Conservation (phyloP, 2,329 filamentous ascomycete genomes). For the Penicillium polonicum region DNA sequence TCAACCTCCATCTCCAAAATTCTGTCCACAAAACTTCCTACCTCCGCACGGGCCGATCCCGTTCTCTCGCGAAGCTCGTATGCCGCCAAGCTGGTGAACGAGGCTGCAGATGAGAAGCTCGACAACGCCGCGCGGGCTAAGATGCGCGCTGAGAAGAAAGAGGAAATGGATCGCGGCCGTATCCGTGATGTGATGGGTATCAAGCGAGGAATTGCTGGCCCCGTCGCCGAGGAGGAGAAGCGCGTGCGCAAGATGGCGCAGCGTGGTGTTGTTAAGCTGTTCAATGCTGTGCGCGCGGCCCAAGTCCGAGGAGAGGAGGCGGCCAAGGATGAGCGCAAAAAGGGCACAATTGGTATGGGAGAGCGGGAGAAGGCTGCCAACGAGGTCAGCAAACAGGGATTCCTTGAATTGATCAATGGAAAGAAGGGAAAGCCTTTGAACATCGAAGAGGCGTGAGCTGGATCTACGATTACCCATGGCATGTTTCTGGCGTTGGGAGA, state of each 20-base stretch:
- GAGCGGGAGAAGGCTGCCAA: conserved; percentile 84
- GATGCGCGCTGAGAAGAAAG: conserved; percentile 75
- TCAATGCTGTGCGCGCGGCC: conserved; percentile 90
- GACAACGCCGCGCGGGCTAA: conserved; percentile 78
- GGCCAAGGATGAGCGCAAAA: conserved; percentile 62
- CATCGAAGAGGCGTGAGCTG: conserved; percentile 44
- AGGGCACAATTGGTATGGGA: conserved; percentile 73
- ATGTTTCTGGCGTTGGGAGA: conserved; percentile 37
- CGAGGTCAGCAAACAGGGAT: conserved; percentile 96
- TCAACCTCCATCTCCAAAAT: conserved; percentile 93
- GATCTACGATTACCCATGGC: conserved; percentile 28
- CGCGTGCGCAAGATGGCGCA: conserved; percentile 83
- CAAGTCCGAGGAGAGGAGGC: conserved; percentile 85
- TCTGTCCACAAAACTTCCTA: conserved; percentile 81
- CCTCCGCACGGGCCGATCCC: conserved; percentile 78
- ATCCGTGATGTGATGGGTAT: conserved; percentile 80
- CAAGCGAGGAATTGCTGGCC: conserved; percentile 53
- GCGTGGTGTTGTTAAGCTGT: conserved; percentile 90
- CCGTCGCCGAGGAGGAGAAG: conserved; percentile 69
- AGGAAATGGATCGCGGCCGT: conserved; percentile 79
- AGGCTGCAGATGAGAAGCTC: conserved; percentile 71
- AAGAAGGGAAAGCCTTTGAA: conserved; percentile 52
- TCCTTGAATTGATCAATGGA: conserved; percentile 79
- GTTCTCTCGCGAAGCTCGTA: conserved; percentile 81
- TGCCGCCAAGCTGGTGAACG: conserved; percentile 69